Percentiles rank a stretch among this genome's conserved stretches.
Conservation (phyloP, 2,329 filamentous ascomycete genomes). For the Phoma sp. region DNA sequence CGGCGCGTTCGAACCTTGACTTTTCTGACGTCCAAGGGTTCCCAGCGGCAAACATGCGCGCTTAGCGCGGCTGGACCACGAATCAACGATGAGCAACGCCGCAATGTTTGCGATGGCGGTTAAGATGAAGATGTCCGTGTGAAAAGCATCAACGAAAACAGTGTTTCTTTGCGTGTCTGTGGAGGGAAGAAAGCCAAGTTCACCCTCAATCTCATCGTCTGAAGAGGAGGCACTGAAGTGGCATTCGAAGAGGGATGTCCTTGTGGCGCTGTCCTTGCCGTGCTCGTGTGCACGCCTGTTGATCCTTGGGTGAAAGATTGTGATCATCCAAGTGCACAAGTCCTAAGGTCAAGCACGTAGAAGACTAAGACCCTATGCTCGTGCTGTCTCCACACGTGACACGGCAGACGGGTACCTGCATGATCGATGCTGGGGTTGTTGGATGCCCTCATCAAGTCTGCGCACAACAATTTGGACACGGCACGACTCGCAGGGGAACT, state of each 20-base stretch:
- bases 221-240: too few species aligned
- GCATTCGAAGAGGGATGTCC: background rate
- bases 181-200: too few species aligned
- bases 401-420: constrained; percentile 19
- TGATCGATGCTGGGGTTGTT: constrained; percentile 18
- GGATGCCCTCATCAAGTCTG: background rate
- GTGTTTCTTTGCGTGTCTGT: too few species aligned
- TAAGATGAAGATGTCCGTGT: background rate
- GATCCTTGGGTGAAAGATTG: too few species aligned
- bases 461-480: background rate
- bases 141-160: too few species aligned
- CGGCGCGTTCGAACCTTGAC: constrained; percentile 26
- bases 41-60: constrained; percentile 8
- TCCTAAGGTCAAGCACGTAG: background rate
- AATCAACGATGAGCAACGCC: constrained; percentile 14
- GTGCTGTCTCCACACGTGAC: constrained; percentile 5
- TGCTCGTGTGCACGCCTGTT: background rate
- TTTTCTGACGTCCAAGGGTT: constrained; percentile 22
- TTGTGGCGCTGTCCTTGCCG: background rate
- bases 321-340: background rate
- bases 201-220: too few species aligned
- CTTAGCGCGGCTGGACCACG: background rate
- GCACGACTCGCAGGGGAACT: background rate
- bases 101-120: background rate
- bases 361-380: background rate